Percentiles rank a stretch among this genome's conserved stretches.
Conservation (phyloP, 345 rosid genomes). For the Brassica cretica region DNA sequence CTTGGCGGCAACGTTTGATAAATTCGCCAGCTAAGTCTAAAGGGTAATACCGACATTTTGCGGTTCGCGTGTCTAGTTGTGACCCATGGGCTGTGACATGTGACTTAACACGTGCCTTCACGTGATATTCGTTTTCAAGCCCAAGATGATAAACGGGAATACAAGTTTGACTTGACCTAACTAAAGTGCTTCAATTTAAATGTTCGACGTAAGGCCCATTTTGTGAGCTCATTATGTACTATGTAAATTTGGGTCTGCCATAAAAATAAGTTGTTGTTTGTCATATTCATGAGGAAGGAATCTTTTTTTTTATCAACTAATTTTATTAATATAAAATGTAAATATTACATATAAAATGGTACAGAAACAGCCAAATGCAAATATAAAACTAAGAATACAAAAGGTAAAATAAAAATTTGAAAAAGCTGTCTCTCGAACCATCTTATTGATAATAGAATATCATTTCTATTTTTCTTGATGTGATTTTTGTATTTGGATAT, state of each 20-base stretch:
- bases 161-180: neutral
- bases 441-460: no score
- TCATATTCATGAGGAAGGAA: no score
- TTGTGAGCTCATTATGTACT: neutral
- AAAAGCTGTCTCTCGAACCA: no score
- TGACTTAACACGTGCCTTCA: neutral
- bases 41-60: slow-evolving; percentile 1
- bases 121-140: neutral
- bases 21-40: neutral
- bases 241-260: neutral
- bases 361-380: no score
- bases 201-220: neutral
- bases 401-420: no score
- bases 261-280: no score
- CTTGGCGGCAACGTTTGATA: slow-evolving; percentile 26
- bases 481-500: no score
- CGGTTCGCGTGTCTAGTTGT: neutral
- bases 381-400: no score
- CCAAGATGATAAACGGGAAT: neutral
- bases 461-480: no score
- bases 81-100: neutral
- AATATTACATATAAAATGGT: no score
- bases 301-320: no score
- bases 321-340: no score
- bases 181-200: neutral